A percentile compares a stretch with the other conserved stretches of the same genome.
Conservation (phyloP, 257 asterid genomes). For the Lycium ferocissimum region DNA sequence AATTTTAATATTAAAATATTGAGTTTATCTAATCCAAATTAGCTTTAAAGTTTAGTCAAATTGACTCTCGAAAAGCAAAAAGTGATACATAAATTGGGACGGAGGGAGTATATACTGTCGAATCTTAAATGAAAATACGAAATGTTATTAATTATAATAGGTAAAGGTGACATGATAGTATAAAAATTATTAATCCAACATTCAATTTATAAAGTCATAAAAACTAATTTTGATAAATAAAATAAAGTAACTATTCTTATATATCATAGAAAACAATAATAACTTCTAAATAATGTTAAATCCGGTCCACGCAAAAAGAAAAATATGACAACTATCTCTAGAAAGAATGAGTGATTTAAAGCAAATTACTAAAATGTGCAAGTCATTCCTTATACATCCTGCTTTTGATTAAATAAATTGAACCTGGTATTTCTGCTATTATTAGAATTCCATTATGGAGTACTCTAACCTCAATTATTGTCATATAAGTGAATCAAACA, state of each 20-base stretch:
- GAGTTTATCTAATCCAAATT: too few species aligned
- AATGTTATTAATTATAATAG: too few species aligned
- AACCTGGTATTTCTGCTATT: neutral
- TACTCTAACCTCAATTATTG: constrained; percentile 24
- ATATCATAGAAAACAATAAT: neutral
- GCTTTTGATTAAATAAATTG: neutral
- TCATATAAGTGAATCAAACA: neutral
- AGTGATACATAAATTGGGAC: too few species aligned
- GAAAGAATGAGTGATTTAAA: neutral
- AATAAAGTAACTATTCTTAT: neutral
- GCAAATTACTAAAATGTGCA: neutral
- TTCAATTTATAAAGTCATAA: too few species aligned
- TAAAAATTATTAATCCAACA: too few species aligned
- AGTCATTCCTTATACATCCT: neutral
- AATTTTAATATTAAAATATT: too few species aligned
- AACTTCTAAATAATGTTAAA: neutral
- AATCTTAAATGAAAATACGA: too few species aligned
- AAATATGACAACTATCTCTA: neutral
- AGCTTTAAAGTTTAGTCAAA: too few species aligned
- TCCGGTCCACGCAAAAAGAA: neutral
- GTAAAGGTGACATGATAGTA: too few species aligned
- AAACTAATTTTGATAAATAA: neutral
- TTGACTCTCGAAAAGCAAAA: too few species aligned
- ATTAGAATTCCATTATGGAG: neutral
- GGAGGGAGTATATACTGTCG: too few species aligned